phyloP scores from a whole-genome alignment of 2,329 filamentous ascomycete genomes.

The Colletotrichum gloeosporioides region DNA sequence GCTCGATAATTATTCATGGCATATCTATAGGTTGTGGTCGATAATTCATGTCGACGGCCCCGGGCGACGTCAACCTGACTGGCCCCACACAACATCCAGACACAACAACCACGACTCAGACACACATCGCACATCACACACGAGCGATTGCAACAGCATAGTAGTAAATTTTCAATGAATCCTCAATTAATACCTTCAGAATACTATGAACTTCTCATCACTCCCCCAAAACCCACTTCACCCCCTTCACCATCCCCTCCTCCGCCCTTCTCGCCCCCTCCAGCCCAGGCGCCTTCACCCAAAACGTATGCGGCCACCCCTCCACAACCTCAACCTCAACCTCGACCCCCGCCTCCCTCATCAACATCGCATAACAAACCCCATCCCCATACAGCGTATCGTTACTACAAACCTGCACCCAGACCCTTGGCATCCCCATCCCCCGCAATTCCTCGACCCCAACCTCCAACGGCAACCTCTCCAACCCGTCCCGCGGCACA shows the following conservation, averaged over 20 bases:
- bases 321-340: conserved; percentile 36
- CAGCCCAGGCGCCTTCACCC: conserved; percentile 51
- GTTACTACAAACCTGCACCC: conserved; percentile 56
- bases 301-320: conserved; percentile 59
- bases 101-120: neutral
- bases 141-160: neutral
- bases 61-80: accelerated
- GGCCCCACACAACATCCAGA: neutral
- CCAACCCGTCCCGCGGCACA: conserved; percentile 44
- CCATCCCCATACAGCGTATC: conserved; percentile 58
- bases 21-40: neutral
- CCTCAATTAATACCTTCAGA: neutral
- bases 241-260: conserved; percentile 42
- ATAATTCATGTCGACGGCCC: accelerated
- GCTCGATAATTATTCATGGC: accelerated
- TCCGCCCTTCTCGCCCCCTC: conserved; percentile 46
- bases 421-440: conserved; percentile 44
- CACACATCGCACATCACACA: neutral
- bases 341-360: conserved; percentile 39
- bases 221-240: conserved; percentile 42
- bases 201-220: neutral
- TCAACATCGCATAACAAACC: conserved; percentile 50
- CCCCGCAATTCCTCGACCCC: conserved; percentile 29
- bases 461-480: conserved; percentile 47
- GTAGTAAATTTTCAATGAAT: accelerated